phyloP scores from a whole-genome alignment of 352 stramenopile genomes.

The Aphanomyces stellatus region DNA sequence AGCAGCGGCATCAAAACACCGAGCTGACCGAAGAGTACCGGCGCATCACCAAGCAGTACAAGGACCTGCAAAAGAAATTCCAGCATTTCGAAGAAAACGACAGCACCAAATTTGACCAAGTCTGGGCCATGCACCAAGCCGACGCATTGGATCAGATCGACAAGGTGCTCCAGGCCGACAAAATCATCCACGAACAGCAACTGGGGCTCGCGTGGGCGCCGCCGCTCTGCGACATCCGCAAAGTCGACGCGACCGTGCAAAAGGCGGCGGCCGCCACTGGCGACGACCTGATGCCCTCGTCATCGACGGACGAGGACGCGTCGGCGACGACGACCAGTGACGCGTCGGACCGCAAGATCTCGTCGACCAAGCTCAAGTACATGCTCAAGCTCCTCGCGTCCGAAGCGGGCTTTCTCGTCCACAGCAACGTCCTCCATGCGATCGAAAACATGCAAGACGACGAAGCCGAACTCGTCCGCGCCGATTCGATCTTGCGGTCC shows the following conservation, averaged over 20 bases:
- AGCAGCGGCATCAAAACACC: conserved; percentile 84
- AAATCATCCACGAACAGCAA: conserved; percentile 86
- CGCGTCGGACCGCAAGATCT: conserved; percentile 29
- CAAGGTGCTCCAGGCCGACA: conserved; percentile 82
- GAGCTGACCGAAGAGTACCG: conserved; percentile 92
- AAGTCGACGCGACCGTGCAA: conserved; percentile 45
- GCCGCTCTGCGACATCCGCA: neutral
- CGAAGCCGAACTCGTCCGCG: conserved; percentile 73
- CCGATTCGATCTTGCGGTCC: conserved; percentile 81
- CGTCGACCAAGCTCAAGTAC: conserved; percentile 74
- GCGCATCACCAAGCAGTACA: conserved; percentile 92
- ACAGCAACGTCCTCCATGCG: conserved; percentile 64
- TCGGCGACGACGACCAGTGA: conserved; percentile 6
- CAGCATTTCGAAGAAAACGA: conserved; percentile 90
- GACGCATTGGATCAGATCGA: conserved; percentile 75
- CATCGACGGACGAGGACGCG: conserved; percentile 3
- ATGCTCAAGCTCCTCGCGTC: conserved; percentile 80
- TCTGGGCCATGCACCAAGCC: conserved; percentile 90
- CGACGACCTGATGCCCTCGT: conserved; percentile 22
- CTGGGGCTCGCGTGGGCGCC: conserved; percentile 73
- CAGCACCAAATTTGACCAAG: conserved; percentile 76
- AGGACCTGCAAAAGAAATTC: conserved; percentile 92
- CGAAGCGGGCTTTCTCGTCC: conserved; percentile 85
- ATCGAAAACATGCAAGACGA: conserved; percentile 64
- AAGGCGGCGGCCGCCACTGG: conserved; percentile 20